Conservation (phyloP, 768 basidiomycete genomes). For the Leccinum arenicola region DNA sequence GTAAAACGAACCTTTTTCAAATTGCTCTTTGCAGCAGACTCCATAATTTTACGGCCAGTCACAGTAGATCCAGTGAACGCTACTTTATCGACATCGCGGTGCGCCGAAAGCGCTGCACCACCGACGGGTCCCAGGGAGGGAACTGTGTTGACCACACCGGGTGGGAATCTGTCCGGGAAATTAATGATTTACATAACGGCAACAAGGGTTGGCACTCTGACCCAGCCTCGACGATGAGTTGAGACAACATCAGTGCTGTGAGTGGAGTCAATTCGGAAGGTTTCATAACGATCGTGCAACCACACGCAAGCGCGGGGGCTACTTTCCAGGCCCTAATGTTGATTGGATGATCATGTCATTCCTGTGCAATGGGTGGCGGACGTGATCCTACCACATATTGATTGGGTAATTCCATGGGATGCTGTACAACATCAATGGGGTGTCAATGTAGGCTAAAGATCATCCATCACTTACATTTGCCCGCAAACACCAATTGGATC, state of each 20-base stretch:
- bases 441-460: constrained; percentile 8
- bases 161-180: constrained; percentile 64
- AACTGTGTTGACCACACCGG: constrained; percentile 88
- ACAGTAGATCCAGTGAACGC: constrained; percentile 93
- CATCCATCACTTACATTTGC: constrained; percentile 61
- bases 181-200: constrained; percentile 15
- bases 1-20: constrained; percentile 72
- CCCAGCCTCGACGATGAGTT: constrained; percentile 83
- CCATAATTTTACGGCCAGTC: constrained; percentile 88
- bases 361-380: constrained; percentile 1
- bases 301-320: constrained; percentile 86
- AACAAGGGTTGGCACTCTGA: constrained; percentile 32
- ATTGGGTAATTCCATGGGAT: constrained; percentile 96
- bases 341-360: constrained; percentile 2
- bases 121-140: constrained; percentile 80
- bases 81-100: constrained; percentile 87
- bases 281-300: constrained; percentile 95
- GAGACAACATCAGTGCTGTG: constrained; percentile 79
- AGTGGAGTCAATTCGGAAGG: constrained; percentile 86
- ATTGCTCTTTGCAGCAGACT: constrained; percentile 90
- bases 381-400: constrained; percentile 63
- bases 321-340: constrained; percentile 79
- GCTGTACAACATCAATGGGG: constrained; percentile 33
- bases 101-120: constrained; percentile 80
- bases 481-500: constrained; percentile 95